Evolutionary conservation across 495 filamentous ascomycete genomes (phyloP).

Genomic region (Acidomyces sp.): DNA sequence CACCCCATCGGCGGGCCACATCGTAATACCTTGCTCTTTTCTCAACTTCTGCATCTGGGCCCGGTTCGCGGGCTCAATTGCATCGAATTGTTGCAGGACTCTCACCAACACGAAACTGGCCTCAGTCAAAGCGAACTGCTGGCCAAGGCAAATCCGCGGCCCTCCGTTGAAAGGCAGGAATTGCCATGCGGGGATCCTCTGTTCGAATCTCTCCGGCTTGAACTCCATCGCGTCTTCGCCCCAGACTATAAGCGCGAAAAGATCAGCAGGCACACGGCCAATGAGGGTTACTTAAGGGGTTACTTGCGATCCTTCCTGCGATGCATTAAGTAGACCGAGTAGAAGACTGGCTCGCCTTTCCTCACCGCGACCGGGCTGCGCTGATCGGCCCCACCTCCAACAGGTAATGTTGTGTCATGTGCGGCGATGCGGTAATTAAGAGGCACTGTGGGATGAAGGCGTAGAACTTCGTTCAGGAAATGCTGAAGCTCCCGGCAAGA

Average conservation of each 20-base stretch:
- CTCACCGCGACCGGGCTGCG: slow-evolving; percentile 12
- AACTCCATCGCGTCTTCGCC: slow-evolving; percentile 20
- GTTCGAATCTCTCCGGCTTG: slow-evolving; percentile 21
- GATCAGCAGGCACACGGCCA: no score
- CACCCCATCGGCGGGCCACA: slow-evolving; percentile 17
- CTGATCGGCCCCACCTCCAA: slow-evolving; percentile 19
- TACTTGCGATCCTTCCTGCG: slow-evolving; percentile 15
- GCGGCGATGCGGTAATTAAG: slow-evolving; percentile 13
- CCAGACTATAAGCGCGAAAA: no score
- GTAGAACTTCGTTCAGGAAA: slow-evolving; percentile 21
- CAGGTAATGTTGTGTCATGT: slow-evolving; percentile 15
- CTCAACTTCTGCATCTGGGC: slow-evolving; percentile 1
- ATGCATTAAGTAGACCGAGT: slow-evolving; percentile 19
- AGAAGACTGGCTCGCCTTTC: slow-evolving; percentile 17
- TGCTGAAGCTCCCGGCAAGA: slow-evolving; percentile 11
- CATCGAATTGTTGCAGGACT: slow-evolving; percentile 17
- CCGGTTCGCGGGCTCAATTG: slow-evolving; percentile 10
- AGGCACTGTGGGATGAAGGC: slow-evolving; percentile 19
- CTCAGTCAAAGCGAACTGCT: slow-evolving; percentile 14
- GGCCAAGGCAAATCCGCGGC: slow-evolving; percentile 18
- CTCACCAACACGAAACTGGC: slow-evolving; percentile 15
- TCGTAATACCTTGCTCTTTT: slow-evolving; percentile 13
- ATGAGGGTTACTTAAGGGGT: no score
- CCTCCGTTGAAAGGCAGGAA: slow-evolving; percentile 16
- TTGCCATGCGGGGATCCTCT: slow-evolving; percentile 13